Conservation (phyloP, 441 rosid genomes). For the Erodium chrysanthum region DNA sequence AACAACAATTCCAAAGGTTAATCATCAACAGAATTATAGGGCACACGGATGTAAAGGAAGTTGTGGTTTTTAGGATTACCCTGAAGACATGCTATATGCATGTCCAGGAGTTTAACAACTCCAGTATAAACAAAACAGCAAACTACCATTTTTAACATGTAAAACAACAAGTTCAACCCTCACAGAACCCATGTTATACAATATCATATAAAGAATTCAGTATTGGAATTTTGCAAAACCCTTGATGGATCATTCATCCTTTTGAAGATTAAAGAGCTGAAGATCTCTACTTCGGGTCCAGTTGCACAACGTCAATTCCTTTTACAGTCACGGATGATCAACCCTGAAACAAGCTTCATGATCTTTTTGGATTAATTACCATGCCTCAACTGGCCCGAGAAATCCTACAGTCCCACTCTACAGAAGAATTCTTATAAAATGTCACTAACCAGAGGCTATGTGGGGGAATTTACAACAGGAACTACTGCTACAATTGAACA, state of each 20-base stretch:
- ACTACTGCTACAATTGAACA: no score
- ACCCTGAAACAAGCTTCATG: neutral
- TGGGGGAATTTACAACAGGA: no score
- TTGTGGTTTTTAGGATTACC: no score
- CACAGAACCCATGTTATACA: neutral
- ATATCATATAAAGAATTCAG: no score
- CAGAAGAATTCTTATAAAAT: neutral
- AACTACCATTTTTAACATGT: neutral
- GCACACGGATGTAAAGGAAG: no score
- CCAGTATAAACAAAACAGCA: neutral
- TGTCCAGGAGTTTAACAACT: neutral
- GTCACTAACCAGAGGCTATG: no score
- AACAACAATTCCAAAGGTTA: neutral
- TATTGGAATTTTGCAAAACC: no score
- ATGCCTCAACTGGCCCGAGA: neutral
- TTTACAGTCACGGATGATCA: neutral
- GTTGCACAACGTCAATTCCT: neutral
- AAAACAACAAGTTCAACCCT: neutral
- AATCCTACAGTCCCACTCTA: neutral
- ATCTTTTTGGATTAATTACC: no score
- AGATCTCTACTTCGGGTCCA: no score
- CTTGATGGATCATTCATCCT: no score
- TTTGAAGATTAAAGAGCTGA: no score
- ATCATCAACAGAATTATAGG: neutral
- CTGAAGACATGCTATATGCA: neutral